These are phyloP conservation scores for Coemansia sp. DNA, from an alignment of 192 early-diverging fungal genomes.

Conservation along the genomic window DNA sequence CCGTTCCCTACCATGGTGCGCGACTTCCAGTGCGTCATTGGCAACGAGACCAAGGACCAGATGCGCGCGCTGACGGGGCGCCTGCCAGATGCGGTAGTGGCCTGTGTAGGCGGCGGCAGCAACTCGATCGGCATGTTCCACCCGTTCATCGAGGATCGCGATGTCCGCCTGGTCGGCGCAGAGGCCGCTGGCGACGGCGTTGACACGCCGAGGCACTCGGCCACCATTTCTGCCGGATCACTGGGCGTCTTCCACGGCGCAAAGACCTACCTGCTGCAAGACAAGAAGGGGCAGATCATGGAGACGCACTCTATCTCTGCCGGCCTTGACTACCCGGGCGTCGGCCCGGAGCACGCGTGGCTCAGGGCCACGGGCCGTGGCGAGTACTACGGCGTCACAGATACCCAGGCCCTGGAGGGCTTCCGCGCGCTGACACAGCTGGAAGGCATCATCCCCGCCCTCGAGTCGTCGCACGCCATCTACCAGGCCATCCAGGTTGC, in stretches of 20 bases:
- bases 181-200: conserved; percentile 94
- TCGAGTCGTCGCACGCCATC: conserved; percentile 92
- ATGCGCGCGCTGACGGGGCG: conserved; percentile 74
- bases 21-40: conserved; percentile 98
- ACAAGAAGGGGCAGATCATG: conserved; percentile 92
- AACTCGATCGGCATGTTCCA: conserved; percentile 98
- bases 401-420: conserved; percentile 80
- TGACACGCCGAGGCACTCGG: conserved; percentile 83
- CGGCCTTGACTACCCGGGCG: conserved; percentile 97
- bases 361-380: conserved; percentile 83
- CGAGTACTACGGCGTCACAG: conserved; percentile 73
- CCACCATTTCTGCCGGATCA: conserved; percentile 75
- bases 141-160: conserved; percentile 80
- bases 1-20: conserved; percentile 96
- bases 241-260: conserved; percentile 96
- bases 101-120: conserved; percentile 96
- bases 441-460: conserved; percentile 91
- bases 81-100: conserved; percentile 87
- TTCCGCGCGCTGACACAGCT: conserved; percentile 65
- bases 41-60: conserved; percentile 80
- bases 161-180: conserved; percentile 85
- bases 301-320: conserved; percentile 93
- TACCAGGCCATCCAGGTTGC: conserved; percentile 77
- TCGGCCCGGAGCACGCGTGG: conserved; percentile 94
- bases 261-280: conserved; percentile 90